These are phyloP conservation scores for Magnaporthiopsis rhizophila DNA, from an alignment of 2,329 filamentous ascomycete species.

Conservation along the genomic window DNA sequence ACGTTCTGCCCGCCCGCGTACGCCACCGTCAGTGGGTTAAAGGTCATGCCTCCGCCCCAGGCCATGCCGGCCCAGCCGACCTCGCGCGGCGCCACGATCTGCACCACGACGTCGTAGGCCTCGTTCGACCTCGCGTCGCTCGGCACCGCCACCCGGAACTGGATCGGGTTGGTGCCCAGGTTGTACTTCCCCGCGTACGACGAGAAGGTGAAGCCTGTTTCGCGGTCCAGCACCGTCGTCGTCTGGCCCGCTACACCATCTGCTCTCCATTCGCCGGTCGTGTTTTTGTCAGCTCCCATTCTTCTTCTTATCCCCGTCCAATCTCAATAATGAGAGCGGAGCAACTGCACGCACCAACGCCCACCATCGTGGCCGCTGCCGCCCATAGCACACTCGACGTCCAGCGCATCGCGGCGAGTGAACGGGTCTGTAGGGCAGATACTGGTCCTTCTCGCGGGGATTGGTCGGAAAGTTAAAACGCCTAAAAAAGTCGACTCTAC, in stretches of 20 bases:
- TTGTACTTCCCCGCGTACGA: constrained; percentile 21
- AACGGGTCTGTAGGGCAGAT: too few species aligned
- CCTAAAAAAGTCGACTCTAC: background rate
- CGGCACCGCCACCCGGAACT: constrained; percentile 27
- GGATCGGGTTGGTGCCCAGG: constrained; percentile 20
- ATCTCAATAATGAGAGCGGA: too few species aligned
- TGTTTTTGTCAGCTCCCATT: background rate
- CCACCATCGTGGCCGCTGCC: constrained; percentile 4
- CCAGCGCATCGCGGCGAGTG: background rate
- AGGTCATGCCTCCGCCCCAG: constrained; percentile 41
- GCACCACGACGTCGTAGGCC: constrained; percentile 26
- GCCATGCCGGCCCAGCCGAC: constrained; percentile 40
- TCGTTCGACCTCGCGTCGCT: constrained; percentile 19
- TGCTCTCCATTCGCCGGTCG: background rate
- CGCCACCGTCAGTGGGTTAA: constrained; percentile 35
- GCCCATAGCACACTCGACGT: constrained; percentile 1
- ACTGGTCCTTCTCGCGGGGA: background rate
- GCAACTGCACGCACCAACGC: background rate
- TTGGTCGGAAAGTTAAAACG: background rate
- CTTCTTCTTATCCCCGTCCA: too few species aligned
- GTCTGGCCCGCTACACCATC: constrained; percentile 1
- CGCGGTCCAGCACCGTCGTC: constrained; percentile 18
- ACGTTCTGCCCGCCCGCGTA: constrained; percentile 35
- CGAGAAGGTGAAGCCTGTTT: constrained; percentile 35
- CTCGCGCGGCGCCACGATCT: constrained; percentile 33